Conservation (phyloP, 169 alveolate species). For the Plasmodium fragile region DNA sequence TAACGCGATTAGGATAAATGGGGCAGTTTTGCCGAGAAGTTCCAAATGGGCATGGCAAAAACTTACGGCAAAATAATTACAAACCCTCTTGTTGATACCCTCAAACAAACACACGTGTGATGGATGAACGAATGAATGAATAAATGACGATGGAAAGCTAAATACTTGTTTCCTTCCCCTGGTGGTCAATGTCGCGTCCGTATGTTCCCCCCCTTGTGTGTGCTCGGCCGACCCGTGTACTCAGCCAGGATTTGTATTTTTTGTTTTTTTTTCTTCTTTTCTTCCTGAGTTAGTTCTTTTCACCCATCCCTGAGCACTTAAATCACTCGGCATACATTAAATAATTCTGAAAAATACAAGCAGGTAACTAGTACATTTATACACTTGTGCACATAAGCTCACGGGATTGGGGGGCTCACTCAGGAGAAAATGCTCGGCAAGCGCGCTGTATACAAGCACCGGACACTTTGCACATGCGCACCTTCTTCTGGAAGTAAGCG, state of each 20-base stretch:
- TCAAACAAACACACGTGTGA: background rate
- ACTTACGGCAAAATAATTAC: background rate
- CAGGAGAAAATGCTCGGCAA: background rate
- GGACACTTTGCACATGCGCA: background rate
- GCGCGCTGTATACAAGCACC: background rate
- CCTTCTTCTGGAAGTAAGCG: background rate
- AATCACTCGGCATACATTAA: background rate
- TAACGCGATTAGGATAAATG: background rate
- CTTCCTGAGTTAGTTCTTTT: background rate
- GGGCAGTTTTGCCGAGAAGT: background rate
- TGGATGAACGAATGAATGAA: background rate
- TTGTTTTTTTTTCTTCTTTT: too few species aligned
- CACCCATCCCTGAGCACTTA: background rate
- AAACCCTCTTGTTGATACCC: background rate
- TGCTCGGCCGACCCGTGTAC: background rate
- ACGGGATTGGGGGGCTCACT: background rate
- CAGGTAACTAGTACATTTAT: background rate
- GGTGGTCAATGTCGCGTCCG: background rate
- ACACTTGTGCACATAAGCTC: background rate
- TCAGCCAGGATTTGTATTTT: background rate
- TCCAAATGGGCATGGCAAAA: too few species aligned
- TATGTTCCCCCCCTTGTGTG: background rate
- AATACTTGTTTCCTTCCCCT: background rate
- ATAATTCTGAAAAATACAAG: background rate
- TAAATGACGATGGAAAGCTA: background rate